These are phyloP conservation scores for Triangularia verruculosa DNA, from an alignment of 2,329 filamentous ascomycete species.

Conservation along the genomic window DNA sequence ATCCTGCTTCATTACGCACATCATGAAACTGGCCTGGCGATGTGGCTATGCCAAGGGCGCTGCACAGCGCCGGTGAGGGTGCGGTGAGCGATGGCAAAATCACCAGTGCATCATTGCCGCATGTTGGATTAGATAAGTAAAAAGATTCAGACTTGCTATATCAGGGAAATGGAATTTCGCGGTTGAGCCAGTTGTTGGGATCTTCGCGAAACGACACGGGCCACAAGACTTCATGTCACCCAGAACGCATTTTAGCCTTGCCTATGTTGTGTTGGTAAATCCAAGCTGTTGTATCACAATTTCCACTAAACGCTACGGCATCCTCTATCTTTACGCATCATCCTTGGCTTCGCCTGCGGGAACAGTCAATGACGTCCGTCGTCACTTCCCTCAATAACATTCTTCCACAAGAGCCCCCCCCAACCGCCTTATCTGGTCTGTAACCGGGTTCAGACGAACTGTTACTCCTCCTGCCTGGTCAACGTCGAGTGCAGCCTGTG, in stretches of 20 bases:
- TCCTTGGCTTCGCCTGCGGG: no score
- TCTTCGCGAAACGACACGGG: no score
- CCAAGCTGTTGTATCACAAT: no score
- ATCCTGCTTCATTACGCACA: neutral
- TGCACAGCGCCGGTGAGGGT: neutral
- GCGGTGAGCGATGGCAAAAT: neutral
- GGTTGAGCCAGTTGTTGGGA: neutral
- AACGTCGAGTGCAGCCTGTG: constrained; percentile 74
- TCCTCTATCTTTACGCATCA: no score
- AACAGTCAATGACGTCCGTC: neutral
- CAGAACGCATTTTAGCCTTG: no score
- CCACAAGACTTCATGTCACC: no score
- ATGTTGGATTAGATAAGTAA: neutral
- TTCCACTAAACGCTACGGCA: no score
- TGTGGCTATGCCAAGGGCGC: neutral
- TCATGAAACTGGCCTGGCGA: neutral
- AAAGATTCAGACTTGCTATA: neutral
- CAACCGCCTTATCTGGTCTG: neutral
- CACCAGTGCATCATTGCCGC: neutral
- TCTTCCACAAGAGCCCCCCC: neutral
- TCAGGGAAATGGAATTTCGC: neutral
- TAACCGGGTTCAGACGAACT: neutral
- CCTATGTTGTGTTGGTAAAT: no score
- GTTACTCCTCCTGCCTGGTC: constrained; percentile 35
- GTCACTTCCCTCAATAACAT: neutral